These are phyloP conservation scores for Cystobasidium pallidum DNA, from an alignment of 1,284 basidiomycete genomes.

Conservation along the genomic window DNA sequence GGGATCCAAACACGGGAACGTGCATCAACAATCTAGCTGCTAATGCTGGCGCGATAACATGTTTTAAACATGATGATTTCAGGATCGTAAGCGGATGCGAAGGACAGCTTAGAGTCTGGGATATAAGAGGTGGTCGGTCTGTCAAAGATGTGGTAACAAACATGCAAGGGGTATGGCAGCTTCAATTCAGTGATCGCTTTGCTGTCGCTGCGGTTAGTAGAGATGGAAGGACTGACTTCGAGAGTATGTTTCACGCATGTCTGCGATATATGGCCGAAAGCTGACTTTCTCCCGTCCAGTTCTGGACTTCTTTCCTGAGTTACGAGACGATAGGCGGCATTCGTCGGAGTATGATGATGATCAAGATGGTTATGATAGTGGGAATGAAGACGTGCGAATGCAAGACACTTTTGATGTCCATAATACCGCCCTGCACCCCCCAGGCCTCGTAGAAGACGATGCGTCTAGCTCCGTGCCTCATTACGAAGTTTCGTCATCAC, in stretches of 20 bases:
- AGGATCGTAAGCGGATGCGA: constrained; percentile 91
- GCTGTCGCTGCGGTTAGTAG: constrained; percentile 74
- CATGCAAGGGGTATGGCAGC: constrained; percentile 92
- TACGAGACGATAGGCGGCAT: constrained; percentile 15
- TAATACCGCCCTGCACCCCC: background rate
- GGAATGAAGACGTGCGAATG: background rate
- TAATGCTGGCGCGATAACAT: constrained; percentile 91
- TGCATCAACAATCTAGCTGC: constrained; percentile 78
- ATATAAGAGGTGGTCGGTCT: constrained; percentile 78
- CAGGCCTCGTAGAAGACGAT: constrained; percentile 4
- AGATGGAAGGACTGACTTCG: constrained; percentile 51
- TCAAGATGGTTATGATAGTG: constrained; percentile 12
- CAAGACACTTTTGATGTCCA: constrained; percentile 15
- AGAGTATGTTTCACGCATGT: constrained; percentile 44
- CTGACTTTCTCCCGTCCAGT: constrained; percentile 8
- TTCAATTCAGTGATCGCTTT: constrained; percentile 87
- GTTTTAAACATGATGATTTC: constrained; percentile 95
- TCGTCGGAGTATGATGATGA: constrained; percentile 6
- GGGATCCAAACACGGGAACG: constrained; percentile 82
- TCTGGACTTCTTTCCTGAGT: constrained; percentile 42
- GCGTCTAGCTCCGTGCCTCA: background rate
- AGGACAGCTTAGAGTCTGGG: constrained; percentile 97
- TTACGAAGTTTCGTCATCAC: constrained; percentile 15
- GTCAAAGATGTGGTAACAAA: constrained; percentile 83
- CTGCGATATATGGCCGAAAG: background rate